Conservation (phyloP, 768 basidiomycete genomes). For the Trametes cubensis region DNA sequence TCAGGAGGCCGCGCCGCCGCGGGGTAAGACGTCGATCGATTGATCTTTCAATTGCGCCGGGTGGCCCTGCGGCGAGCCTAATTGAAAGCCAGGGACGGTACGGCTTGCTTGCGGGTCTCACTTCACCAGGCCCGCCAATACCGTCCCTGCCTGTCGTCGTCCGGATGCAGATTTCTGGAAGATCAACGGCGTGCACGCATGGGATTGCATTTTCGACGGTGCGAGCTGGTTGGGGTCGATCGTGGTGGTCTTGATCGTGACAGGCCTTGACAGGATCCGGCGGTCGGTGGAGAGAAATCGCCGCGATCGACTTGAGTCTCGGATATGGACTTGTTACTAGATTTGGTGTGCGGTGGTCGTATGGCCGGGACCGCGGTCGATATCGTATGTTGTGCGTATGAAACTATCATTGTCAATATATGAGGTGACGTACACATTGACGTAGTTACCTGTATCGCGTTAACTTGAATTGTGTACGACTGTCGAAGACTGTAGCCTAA, state of each 20-base stretch:
- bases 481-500: too few species aligned
- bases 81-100: neutral
- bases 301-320: neutral
- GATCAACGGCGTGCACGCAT: neutral
- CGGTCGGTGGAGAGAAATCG: constrained; percentile 1
- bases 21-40: neutral
- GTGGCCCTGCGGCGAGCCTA: constrained; percentile 7
- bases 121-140: neutral
- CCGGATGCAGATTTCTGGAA: neutral
- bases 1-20: too few species aligned
- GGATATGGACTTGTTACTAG: too few species aligned
- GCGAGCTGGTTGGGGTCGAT: too few species aligned
- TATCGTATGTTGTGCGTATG: too few species aligned
- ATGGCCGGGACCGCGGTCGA: too few species aligned
- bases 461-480: too few species aligned
- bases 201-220: too few species aligned
- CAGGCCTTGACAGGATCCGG: neutral
- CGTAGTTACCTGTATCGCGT: too few species aligned
- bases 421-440: neutral
- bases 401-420: too few species aligned
- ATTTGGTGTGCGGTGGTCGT: neutral
- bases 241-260: constrained; percentile 3
- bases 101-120: constrained; percentile 8
- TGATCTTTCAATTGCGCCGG: neutral
- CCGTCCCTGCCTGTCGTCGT: neutral